Conservation (phyloP, 495 filamentous ascomycete genomes). For the Neurospora sp. region DNA sequence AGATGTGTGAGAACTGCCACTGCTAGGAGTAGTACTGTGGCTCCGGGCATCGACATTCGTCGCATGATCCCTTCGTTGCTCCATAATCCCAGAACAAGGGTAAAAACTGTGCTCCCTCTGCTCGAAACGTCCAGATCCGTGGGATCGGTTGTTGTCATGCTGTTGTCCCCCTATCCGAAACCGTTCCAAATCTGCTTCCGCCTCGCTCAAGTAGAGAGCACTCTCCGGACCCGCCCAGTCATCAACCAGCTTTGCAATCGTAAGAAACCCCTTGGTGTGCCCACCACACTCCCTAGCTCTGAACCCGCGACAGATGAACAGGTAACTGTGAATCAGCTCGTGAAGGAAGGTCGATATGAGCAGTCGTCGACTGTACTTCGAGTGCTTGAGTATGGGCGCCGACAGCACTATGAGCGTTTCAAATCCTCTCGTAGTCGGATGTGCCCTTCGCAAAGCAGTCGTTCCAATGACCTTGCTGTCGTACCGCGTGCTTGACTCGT, state of each 20-base stretch:
- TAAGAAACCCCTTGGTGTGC: slow-evolving; percentile 41
- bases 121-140: not conserved
- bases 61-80: slow-evolving; percentile 4
- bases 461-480: slow-evolving; percentile 41
- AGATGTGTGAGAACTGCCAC: not conserved
- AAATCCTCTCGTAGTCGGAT: slow-evolving; percentile 28
- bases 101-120: slow-evolving; percentile 4
- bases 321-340: slow-evolving; percentile 47
- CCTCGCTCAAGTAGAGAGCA: slow-evolving; percentile 37
- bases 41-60: not conserved
- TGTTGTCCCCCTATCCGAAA: slow-evolving; percentile 18
- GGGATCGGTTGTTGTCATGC: not conserved
- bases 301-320: slow-evolving; percentile 47
- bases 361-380: slow-evolving; percentile 38
- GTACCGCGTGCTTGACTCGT: slow-evolving; percentile 22
- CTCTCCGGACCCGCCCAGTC: slow-evolving; percentile 39
- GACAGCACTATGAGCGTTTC: slow-evolving; percentile 48
- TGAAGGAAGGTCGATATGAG: slow-evolving; percentile 49
- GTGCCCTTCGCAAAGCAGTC: slow-evolving; percentile 37
- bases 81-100: slow-evolving; percentile 17
- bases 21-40: not conserved
- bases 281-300: slow-evolving; percentile 36
- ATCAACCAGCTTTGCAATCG: slow-evolving; percentile 41
- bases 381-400: slow-evolving; percentile 35
- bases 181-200: slow-evolving; percentile 43